Conservation (phyloP, 192 early-diverging fungal genomes). For the Chytriomyces sp. region DNA sequence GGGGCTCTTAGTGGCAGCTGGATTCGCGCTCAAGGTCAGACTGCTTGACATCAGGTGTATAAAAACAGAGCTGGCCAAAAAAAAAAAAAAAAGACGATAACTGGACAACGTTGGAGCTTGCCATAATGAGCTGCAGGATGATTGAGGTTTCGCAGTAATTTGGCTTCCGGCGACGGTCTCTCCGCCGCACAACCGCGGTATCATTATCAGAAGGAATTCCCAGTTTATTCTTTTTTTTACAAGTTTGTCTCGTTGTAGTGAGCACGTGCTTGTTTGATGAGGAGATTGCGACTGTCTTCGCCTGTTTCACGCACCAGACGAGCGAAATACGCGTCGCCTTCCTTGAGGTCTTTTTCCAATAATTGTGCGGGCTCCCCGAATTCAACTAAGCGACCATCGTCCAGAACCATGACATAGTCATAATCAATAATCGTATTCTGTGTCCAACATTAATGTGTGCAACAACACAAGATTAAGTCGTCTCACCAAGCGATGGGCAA, state of each 20-base stretch:
- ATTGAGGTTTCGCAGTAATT: no score
- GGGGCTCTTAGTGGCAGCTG: no score
- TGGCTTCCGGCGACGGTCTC: no score
- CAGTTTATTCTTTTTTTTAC: no score
- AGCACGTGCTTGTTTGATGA: slow-evolving; percentile 43
- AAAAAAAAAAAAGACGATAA: neutral
- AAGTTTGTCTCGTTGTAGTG: no score
- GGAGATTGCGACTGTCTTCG: slow-evolving; percentile 24
- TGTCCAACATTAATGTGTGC: neutral
- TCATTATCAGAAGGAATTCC: no score
- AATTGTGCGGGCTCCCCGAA: slow-evolving; percentile 48
- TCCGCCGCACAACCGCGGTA: no score
- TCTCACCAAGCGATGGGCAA: slow-evolving; percentile 58
- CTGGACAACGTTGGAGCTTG: no score
- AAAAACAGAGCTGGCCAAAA: neutral
- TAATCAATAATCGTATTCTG: slow-evolving; percentile 60
- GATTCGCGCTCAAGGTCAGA: no score
- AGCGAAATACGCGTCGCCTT: slow-evolving; percentile 39
- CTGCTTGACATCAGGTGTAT: no score
- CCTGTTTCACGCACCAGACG: slow-evolving; percentile 47
- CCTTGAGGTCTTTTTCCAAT: slow-evolving; percentile 29
- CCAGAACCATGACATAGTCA: slow-evolving; percentile 70
- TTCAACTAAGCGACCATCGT: slow-evolving; percentile 68
- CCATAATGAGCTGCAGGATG: no score
- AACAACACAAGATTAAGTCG: slow-evolving; percentile 25